Evolutionary conservation across 2,329 filamentous ascomycete genomes (phyloP).

Genomic region (Raffaelea ambrosiae): DNA sequence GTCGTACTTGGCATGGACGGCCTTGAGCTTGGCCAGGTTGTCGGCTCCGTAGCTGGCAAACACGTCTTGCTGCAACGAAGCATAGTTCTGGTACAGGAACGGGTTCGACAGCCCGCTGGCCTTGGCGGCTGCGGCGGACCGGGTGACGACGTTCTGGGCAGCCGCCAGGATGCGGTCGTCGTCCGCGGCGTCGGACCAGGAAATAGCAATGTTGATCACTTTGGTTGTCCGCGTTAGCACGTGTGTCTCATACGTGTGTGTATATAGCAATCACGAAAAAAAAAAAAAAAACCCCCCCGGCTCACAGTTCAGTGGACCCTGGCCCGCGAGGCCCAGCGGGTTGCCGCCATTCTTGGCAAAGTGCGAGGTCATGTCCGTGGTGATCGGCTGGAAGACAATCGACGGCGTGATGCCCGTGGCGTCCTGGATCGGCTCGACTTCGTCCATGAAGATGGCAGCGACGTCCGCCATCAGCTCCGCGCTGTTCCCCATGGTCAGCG

Average conservation of each 20-base stretch:
- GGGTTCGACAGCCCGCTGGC: slow-evolving; percentile 20
- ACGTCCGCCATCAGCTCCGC: slow-evolving; percentile 10
- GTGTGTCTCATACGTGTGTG: not conserved
- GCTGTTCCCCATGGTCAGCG: slow-evolving; percentile 6
- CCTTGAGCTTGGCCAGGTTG: slow-evolving; percentile 23
- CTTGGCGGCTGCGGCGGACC: slow-evolving; percentile 19
- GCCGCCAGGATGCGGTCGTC: slow-evolving; percentile 21
- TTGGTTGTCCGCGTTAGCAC: not conserved
- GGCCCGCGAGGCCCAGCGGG: slow-evolving; percentile 26
- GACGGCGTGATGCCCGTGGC: slow-evolving; percentile 2
- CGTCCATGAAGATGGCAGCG: slow-evolving; percentile 5
- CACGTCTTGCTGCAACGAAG: slow-evolving; percentile 26
- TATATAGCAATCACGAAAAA: not conserved
- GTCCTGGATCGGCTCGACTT: slow-evolving; percentile 4
- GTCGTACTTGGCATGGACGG: slow-evolving; percentile 23
- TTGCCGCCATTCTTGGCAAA: slow-evolving; percentile 31
- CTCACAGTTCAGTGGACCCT: slow-evolving; percentile 2
- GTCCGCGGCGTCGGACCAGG: slow-evolving; percentile 17
- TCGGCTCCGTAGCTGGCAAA: slow-evolving; percentile 27
- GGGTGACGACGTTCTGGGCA: slow-evolving; percentile 12
- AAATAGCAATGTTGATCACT: slow-evolving; percentile 13
- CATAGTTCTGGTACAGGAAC: slow-evolving; percentile 36
- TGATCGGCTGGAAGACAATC: slow-evolving; percentile 8
- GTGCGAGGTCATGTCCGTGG: slow-evolving; percentile 19
- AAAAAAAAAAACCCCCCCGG: not conserved